Evolutionary conservation across 306 rosid species (phyloP).

Genomic region (Crotalaria pallida): DNA sequence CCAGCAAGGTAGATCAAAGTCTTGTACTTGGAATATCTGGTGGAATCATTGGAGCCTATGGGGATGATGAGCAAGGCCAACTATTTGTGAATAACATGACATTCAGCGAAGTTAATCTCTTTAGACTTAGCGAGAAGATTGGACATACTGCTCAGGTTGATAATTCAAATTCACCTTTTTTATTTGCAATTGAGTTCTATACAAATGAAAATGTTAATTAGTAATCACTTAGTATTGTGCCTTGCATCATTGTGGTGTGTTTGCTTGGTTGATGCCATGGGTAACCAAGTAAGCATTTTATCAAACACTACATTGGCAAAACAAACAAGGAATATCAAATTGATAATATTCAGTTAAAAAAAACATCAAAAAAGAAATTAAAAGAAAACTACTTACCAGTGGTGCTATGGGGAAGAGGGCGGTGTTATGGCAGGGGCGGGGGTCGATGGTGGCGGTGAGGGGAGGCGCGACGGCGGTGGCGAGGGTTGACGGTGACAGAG

Average conservation of each 20-base stretch:
- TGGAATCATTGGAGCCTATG: slow-evolving; percentile 84
- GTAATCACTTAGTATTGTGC: slow-evolving; percentile 3
- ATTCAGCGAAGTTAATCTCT: slow-evolving; percentile 60
- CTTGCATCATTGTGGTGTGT: slow-evolving; percentile 66
- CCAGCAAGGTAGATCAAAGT: slow-evolving; percentile 95
- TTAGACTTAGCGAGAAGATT: slow-evolving; percentile 60
- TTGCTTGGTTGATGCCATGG: slow-evolving; percentile 83
- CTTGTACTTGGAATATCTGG: slow-evolving; percentile 79
- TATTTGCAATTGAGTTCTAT: not conserved
- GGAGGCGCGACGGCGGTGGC: no score
- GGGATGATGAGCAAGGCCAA: slow-evolving; percentile 80
- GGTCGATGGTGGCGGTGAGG: no score
- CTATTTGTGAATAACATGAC: slow-evolving; percentile 74
- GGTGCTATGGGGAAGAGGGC: no score
- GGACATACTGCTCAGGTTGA: slow-evolving; percentile 92
- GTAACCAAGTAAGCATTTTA: no score
- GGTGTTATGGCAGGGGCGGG: no score
- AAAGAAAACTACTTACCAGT: no score
- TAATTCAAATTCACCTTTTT: slow-evolving; percentile 46
- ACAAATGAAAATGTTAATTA: slow-evolving; percentile 6
- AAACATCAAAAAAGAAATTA: no score
- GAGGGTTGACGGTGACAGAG: no score
- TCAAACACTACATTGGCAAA: no score
- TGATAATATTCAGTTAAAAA: no score
- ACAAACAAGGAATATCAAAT: no score